Conservation (phyloP, 345 rosid genomes). For the Eucalyptus cladocalyx region DNA sequence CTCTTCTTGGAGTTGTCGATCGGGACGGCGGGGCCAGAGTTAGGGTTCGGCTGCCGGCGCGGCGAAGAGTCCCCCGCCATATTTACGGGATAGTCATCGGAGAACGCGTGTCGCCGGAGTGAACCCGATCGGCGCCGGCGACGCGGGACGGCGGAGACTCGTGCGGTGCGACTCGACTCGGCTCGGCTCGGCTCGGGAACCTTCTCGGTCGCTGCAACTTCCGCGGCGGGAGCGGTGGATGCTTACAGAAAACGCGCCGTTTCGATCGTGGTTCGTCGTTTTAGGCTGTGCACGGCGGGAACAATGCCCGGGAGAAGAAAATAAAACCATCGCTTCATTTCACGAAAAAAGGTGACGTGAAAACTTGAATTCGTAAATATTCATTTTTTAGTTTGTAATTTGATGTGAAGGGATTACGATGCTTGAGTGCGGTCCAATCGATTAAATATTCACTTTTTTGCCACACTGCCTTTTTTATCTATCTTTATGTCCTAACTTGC, state of each 20-base stretch:
- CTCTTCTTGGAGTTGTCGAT: not conserved
- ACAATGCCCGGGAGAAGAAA: not conserved
- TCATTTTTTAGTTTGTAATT: not conserved
- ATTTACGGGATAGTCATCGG: not conserved
- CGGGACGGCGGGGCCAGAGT: not conserved
- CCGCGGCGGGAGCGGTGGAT: not conserved
- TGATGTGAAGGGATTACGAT: not conserved
- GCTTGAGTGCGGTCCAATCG: not conserved
- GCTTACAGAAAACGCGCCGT: not conserved
- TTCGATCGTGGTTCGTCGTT: not conserved
- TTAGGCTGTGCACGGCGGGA: not conserved
- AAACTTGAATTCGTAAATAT: not conserved
- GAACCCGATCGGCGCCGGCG: not conserved
- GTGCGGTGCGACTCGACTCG: not conserved
- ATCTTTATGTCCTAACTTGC: not conserved
- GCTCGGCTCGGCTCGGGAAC: not conserved
- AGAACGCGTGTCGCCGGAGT: not conserved
- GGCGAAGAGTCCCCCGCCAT: not conserved
- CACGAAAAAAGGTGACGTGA: not conserved
- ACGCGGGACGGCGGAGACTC: not conserved
- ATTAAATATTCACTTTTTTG: not conserved
- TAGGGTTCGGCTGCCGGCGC: not conserved
- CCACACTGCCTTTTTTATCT: not conserved
- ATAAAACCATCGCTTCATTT: not conserved
- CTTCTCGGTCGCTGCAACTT: not conserved